Base-by-base conservation (phyloP, 2,329 filamentous ascomycete species). In the Fusarium piperis region DNA sequence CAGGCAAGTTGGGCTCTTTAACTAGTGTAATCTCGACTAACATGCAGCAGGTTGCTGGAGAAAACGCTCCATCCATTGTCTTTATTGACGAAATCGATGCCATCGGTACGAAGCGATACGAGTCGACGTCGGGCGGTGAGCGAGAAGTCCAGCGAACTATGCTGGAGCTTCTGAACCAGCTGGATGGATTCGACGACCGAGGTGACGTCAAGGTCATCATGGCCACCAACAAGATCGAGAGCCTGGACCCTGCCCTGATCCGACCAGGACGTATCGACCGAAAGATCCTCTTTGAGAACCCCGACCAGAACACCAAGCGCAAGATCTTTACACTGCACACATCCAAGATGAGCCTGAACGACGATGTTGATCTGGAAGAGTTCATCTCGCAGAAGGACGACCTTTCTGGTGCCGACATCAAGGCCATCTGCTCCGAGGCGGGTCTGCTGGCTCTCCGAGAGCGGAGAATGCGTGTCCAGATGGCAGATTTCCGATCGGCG, bases 191-290 rank as follows among this genome's bases (percentile, higher is more conserved):
- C 84, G 96, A 99, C 80, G 97, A 99, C 82, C 93, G 96, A 68
- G 97, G 96, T 76, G 96, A 99, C 80, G 95, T 99, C 83, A 99
- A 99, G 87, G 96, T 99, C 69, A 95, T 99, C 82, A 98, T 99
- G 95, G 97, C 96, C 13, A 99, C 96, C 74, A 99, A 99, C 91
- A 99, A 99, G 90, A 99, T 99, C 75, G 97, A 99, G 76, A 97
- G 94, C 5, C 88, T 99, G 30, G 97, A 99, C 79, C 96, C 96
- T 62, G 96, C 96, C 18, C 87, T 99, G 75, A 99, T 99, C 79
- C 92, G 96, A 74, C 96, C 96, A 48, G 96, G 96, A 72, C 95
- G 96, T 88, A 99, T 99, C 82, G 96, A 99, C 83, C 92, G 96
- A 77, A 99, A 99, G 89, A 99, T 99, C 71, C 83, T 92, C 69